Percentiles rank a stretch among this genome's conserved stretches.
These are phyloP conservation scores for Cephalotrichum gorgonifer DNA, from an alignment of 2,329 filamentous ascomycete species.

Conservation along the genomic window DNA sequence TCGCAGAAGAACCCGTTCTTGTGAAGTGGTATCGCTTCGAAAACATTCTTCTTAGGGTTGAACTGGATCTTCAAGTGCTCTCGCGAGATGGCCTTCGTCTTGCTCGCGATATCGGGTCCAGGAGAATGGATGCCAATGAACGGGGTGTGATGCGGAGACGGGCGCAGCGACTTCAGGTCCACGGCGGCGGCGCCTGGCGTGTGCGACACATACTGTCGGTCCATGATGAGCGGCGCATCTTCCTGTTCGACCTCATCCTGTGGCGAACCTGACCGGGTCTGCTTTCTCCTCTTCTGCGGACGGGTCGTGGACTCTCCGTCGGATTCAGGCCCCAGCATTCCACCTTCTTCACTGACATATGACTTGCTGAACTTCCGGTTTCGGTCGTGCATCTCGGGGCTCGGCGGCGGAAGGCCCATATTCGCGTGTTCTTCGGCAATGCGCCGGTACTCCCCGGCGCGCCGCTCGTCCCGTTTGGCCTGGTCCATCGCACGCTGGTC, in stretches of 20 bases:
- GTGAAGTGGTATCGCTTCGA: conserved; percentile 52
- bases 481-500: conserved; percentile 51
- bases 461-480: conserved; percentile 40
- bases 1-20: conserved; percentile 62
- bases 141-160: conserved; percentile 51
- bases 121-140: conserved; percentile 66
- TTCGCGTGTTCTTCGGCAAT: conserved; percentile 34
- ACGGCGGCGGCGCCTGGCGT: conserved; percentile 48
- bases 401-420: conserved; percentile 38
- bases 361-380: conserved; percentile 47
- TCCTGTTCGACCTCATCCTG: conserved; percentile 1
- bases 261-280: conserved; percentile 21
- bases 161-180: conserved; percentile 48
- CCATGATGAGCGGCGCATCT: conserved; percentile 32
- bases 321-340: conserved; percentile 54
- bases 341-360: conserved; percentile 59
- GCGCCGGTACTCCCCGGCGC: conserved; percentile 32
- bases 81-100: conserved; percentile 64
- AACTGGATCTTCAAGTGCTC: conserved; percentile 65
- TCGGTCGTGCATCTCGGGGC: conserved; percentile 37
- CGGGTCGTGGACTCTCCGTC: conserved; percentile 40
- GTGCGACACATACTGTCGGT: conserved; percentile 50
- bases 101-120: conserved; percentile 46
- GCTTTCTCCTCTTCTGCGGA: conserved; percentile 36
- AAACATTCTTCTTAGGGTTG: conserved; percentile 50